These are phyloP conservation scores for Aspergillus ochraceus DNA, from an alignment of 2,329 filamentous ascomycete species.

Conservation along the genomic window DNA sequence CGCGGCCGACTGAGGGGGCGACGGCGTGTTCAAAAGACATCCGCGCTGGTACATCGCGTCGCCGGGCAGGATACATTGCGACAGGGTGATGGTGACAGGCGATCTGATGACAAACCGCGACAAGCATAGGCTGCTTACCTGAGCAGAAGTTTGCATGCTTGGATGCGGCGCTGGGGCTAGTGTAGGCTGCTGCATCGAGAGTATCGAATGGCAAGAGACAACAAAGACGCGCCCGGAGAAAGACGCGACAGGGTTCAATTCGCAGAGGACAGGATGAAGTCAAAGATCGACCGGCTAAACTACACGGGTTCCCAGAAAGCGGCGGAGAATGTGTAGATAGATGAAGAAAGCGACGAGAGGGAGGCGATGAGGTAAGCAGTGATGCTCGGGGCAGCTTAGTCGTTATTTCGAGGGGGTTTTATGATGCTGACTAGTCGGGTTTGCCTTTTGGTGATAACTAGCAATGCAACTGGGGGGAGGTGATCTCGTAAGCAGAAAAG, in stretches of 20 bases:
- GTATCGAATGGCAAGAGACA: constrained; percentile 9
- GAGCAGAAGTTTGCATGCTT: constrained; percentile 50
- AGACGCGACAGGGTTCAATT: constrained; percentile 17
- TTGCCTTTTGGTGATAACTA: constrained; percentile 2
- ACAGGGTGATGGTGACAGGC: constrained; percentile 11
- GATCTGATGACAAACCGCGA: constrained; percentile 40
- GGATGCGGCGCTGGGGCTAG: constrained; percentile 51
- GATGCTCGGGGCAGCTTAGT: constrained; percentile 22
- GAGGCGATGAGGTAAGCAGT: constrained; percentile 39
- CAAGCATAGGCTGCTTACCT: constrained; percentile 51
- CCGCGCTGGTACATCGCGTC: background rate
- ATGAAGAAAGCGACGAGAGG: constrained; percentile 23
- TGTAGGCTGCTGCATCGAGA: constrained; percentile 49
- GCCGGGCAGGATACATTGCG: background rate
- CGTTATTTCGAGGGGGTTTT: background rate
- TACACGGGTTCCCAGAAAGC: constrained; percentile 11
- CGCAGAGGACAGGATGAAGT: constrained; percentile 5
- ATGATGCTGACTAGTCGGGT: constrained; percentile 14
- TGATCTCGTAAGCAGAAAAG: constrained; percentile 28
- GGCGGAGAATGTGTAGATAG: constrained; percentile 20
- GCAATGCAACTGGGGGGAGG: background rate
- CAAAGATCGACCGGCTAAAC: constrained; percentile 1
- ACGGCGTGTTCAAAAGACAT: background rate
- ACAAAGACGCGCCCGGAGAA: constrained; percentile 19
- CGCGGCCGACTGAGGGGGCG: background rate